phyloP scores from a whole-genome alignment of 2,329 filamentous ascomycete genomes.

The Claviceps paspali region DNA sequence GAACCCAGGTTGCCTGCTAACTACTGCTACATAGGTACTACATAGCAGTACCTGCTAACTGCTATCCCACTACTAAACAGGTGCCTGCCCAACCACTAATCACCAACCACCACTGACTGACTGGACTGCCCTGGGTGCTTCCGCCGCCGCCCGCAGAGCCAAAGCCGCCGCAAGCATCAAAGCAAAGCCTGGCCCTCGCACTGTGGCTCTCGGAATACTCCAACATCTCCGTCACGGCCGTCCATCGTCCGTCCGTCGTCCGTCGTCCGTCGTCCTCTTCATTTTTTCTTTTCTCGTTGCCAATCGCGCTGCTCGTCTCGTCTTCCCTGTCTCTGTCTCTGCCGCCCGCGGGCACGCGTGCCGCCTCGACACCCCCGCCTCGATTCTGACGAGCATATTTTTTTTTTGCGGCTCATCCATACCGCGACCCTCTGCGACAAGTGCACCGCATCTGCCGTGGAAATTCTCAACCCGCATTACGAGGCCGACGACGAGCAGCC shows the following conservation, averaged over 20 bases:
- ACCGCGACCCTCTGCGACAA: slow-evolving; percentile 1
- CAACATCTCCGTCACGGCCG: background rate
- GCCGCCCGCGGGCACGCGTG: slow-evolving; percentile 2
- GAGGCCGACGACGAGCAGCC: slow-evolving; percentile 4
- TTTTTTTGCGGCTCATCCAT: slow-evolving; percentile 2
- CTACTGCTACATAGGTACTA: too few relatives aligned
- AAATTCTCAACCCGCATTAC: slow-evolving; percentile 1
- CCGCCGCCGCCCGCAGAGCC: too few relatives aligned
- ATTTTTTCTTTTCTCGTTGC: too few relatives aligned
- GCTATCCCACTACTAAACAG: too few relatives aligned
- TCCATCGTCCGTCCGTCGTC: background rate
- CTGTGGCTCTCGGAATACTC: background rate
- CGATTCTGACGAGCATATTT: slow-evolving; percentile 2
- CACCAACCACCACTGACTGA: too few relatives aligned
- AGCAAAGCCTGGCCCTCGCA: background rate
- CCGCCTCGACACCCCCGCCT: slow-evolving; percentile 1
- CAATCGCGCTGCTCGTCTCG: background rate
- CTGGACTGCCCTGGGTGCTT: too few relatives aligned
- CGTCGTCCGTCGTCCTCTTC: background rate
- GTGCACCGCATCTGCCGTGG: background rate
- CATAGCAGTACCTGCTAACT: too few relatives aligned
- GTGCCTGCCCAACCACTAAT: too few relatives aligned
- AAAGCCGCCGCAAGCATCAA: background rate
- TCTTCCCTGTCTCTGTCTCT: too few relatives aligned
- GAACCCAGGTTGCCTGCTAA: too few relatives aligned